Evolutionary conservation across 495 filamentous ascomycete species (phyloP).

Genomic region (Sabuloglossum arenarium): DNA sequence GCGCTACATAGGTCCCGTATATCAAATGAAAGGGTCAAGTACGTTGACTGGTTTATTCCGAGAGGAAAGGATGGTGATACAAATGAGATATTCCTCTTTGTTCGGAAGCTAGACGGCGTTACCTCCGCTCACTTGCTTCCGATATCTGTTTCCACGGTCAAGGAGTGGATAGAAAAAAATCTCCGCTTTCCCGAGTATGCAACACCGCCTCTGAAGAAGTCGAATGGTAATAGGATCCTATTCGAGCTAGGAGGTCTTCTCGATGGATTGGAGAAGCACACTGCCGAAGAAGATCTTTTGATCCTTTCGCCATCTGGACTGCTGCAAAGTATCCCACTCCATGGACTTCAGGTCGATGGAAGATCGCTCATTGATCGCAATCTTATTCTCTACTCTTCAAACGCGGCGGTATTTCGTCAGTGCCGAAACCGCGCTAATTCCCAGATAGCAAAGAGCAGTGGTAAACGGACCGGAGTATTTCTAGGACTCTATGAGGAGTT

Average conservation of each 20-base stretch:
- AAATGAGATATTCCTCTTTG: too few relatives aligned
- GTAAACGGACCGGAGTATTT: too few relatives aligned
- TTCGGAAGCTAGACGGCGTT: too few relatives aligned
- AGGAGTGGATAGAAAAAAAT: not conserved
- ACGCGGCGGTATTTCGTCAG: not conserved
- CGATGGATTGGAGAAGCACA: not conserved
- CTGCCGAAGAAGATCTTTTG: not conserved
- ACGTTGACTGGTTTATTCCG: too few relatives aligned
- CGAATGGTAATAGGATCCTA: not conserved
- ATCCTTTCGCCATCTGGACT: not conserved
- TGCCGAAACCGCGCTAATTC: not conserved
- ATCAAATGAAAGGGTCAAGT: too few relatives aligned
- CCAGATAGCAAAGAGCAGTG: too few relatives aligned
- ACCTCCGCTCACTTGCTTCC: too few relatives aligned
- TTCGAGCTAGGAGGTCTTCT: not conserved
- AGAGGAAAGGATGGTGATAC: too few relatives aligned
- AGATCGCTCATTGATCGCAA: not conserved
- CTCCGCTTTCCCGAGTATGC: not conserved
- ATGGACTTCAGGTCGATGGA: not conserved
- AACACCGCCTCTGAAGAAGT: not conserved
- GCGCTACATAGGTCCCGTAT: too few relatives aligned
- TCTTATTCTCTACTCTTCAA: not conserved
- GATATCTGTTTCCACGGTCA: conserved; percentile 14
- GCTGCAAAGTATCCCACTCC: not conserved
- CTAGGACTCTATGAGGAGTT: too few relatives aligned